Evolutionary conservation across 768 basidiomycete species (phyloP).

Genomic region (Porpolomopsis calyptriformis): DNA sequence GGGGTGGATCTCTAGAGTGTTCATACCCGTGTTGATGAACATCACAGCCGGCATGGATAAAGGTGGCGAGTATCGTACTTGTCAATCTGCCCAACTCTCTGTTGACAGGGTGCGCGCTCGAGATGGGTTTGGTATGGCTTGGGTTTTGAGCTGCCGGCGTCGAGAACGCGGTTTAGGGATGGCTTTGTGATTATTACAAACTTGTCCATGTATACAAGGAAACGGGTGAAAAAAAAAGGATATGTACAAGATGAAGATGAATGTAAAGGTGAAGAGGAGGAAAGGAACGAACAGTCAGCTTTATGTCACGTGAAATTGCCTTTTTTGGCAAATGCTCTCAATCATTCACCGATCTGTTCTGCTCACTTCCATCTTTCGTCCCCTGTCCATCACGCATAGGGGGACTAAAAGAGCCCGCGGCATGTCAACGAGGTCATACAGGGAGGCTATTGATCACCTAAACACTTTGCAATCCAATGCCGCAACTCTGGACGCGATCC

Average conservation of each 20-base stretch:
- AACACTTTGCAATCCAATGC: slow-evolving; percentile 90
- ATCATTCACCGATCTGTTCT: neutral
- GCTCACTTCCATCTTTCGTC: neutral
- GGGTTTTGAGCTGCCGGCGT: slow-evolving; percentile 13
- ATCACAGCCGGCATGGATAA: too few species aligned
- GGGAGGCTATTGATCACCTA: slow-evolving; percentile 60
- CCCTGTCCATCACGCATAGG: too few species aligned
- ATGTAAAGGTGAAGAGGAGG: neutral
- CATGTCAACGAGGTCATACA: slow-evolving; percentile 42
- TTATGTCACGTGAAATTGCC: neutral
- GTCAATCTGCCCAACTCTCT: too few species aligned
- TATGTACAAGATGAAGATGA: slow-evolving; percentile 2
- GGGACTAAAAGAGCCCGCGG: neutral
- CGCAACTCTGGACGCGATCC: slow-evolving; percentile 76
- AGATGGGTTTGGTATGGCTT: too few species aligned
- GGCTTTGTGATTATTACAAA: slow-evolving; percentile 8
- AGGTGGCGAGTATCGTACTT: too few species aligned
- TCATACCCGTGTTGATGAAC: slow-evolving; percentile 20
- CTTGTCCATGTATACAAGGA: slow-evolving; percentile 6
- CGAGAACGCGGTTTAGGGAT: neutral
- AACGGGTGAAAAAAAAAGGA: neutral
- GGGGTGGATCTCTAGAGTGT: slow-evolving; percentile 18
- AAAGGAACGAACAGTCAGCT: neutral
- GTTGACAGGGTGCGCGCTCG: too few species aligned
- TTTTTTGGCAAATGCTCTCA: neutral